Percentiles rank a stretch among this genome's conserved stretches.
Conservation (phyloP, 192 early-diverging fungal genomes). For the Coemansia sp. region DNA sequence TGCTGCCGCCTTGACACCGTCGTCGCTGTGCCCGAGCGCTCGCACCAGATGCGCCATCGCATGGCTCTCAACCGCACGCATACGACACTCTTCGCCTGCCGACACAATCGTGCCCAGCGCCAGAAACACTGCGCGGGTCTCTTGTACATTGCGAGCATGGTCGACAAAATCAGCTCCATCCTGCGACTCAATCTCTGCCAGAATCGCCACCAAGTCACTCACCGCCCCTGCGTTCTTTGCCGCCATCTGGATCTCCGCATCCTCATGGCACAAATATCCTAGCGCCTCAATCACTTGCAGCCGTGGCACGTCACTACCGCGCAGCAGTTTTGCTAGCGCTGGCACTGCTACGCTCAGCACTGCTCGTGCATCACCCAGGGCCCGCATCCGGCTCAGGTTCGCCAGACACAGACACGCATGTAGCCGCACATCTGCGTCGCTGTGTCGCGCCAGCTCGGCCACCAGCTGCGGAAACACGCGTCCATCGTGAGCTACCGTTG, state of each 20-base stretch:
- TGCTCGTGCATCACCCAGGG: constrained; percentile 10
- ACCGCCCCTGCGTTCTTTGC: constrained; percentile 44
- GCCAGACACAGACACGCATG: constrained; percentile 38
- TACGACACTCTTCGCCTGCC: constrained; percentile 43
- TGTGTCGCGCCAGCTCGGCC: constrained; percentile 29
- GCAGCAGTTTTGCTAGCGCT: constrained; percentile 37
- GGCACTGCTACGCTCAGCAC: constrained; percentile 38
- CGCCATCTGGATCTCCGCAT: constrained; percentile 45
- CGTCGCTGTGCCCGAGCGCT: constrained; percentile 36
- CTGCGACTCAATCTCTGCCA: constrained; percentile 26
- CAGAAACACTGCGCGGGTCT: constrained; percentile 29
- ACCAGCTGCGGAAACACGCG: constrained; percentile 19
- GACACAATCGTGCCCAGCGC: constrained; percentile 51
- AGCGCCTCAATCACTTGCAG: constrained; percentile 35
- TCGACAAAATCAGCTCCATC: constrained; percentile 44
- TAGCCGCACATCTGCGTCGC: constrained; percentile 32
- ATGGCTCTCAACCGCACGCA: constrained; percentile 31
- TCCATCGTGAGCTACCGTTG: constrained; percentile 9
- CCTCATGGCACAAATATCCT: constrained; percentile 53
- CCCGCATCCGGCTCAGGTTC: constrained; percentile 50
- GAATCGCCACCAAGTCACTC: constrained; percentile 23
- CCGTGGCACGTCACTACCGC: constrained; percentile 1
- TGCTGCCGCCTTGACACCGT: constrained; percentile 37
- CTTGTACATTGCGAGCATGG: constrained; percentile 13
- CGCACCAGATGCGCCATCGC: constrained; percentile 32